Base-by-base conservation (phyloP, 768 basidiomycete species). In the Kwoniella dendrophila region DNA sequence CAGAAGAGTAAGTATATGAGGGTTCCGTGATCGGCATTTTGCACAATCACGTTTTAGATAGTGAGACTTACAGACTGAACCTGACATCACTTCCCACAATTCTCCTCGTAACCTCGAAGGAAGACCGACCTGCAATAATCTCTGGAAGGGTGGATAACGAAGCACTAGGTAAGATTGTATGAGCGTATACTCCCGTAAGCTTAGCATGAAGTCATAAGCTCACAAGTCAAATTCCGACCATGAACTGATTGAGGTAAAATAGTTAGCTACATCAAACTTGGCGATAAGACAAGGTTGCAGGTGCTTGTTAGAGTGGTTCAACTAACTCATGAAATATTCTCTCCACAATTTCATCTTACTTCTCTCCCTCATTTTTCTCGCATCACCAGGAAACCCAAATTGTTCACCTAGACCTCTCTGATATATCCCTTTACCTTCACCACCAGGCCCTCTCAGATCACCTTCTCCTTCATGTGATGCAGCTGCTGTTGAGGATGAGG, bases 41-140 rank as follows among this genome's bases (percentile, higher is more conserved):
- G 40, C 56, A 49, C 52, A 30, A 14, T n/a, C 4, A 12, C 26
- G 8, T 44, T 0, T 24, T 40, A 27, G 26, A n/a, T 26, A 14
- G 24, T 20, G 3, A 12, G 11, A 71, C 77, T 27, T 33, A 80
- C 79, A 95, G 55, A 97, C 82, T 4, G 94, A 95, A 0, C 96
- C 96, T 3, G 93, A 95, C 12, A 97, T 84, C 0, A 91, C 89
- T 80, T 99, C 96, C 96, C 96, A 99, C 82, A 98, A 88, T 78
- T 98, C 96, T 14, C 96, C 96, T 24, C 96, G 86, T 8, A 99
- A 83, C 18, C 92, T 84, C 70, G 94, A 96, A 1, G 96, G 96
- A 3, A 99, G 83, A 48, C 96, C 96, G 55, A 98, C 95, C 80
- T 96, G 95, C 1, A 98, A 88, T 27, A 99, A 85, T n/a, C 96